phyloP scores from a whole-genome alignment of 2,329 filamentous ascomycete genomes.

The Madurella fahalii region DNA sequence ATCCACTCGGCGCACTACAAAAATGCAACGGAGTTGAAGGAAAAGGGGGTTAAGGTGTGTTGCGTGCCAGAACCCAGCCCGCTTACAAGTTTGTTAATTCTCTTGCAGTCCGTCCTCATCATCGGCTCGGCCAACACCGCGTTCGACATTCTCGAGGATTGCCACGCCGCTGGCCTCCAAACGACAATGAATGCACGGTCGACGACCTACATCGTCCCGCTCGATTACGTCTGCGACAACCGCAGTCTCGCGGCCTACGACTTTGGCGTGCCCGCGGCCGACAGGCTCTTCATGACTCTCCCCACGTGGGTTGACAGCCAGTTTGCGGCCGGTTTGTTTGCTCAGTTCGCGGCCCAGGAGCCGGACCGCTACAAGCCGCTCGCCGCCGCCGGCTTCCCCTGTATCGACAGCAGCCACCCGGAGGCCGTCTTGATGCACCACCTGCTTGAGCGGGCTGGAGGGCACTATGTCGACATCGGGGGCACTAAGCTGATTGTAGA shows the following conservation, averaged over 20 bases:
- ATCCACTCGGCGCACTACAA: slow-evolving; percentile 43
- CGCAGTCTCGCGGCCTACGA: slow-evolving; percentile 32
- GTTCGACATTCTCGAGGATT: slow-evolving; percentile 38
- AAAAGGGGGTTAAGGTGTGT: slow-evolving; percentile 18
- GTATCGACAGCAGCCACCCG: slow-evolving; percentile 31
- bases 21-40: slow-evolving; percentile 33
- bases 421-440: slow-evolving; percentile 29
- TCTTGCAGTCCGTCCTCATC: slow-evolving; percentile 26
- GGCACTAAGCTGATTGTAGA: slow-evolving; percentile 31
- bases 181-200: slow-evolving; percentile 36
- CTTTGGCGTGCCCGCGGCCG: slow-evolving; percentile 20
- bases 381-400: slow-evolving; percentile 34
- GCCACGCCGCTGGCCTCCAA: slow-evolving; percentile 28
- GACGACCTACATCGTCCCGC: slow-evolving; percentile 34
- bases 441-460: slow-evolving; percentile 36
- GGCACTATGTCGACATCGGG: slow-evolving; percentile 40
- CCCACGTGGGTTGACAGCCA: slow-evolving; percentile 26
- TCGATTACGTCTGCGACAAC: slow-evolving; percentile 29
- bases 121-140: slow-evolving; percentile 41
- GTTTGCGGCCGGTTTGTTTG: slow-evolving; percentile 21
- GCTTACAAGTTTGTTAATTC: not conserved
- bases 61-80: not conserved
- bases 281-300: slow-evolving; percentile 20
- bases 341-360: slow-evolving; percentile 27
- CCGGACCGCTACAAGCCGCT: slow-evolving; percentile 34